Base-by-base conservation (phyloP, 1,139 yeast genomes). In the Pichia sp. region DNA sequence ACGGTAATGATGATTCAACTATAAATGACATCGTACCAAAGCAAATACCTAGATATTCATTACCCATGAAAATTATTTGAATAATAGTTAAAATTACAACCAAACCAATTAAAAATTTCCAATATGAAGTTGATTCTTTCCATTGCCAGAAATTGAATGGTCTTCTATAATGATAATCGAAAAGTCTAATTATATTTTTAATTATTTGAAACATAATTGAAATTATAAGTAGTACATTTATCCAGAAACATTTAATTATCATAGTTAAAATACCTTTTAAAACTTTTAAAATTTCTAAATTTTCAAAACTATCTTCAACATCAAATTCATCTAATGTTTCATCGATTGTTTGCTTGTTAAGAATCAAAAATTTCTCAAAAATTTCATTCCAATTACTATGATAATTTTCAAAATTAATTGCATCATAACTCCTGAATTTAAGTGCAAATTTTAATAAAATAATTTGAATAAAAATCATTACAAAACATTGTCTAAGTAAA, bases 111-210 rank as follows among this genome's bases (percentile, higher is more conserved):
- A 86, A 54, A 55, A 81, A 85, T 50, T 63, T 68, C 95, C 95
- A 84, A 61, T 78, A 86, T 18, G 61, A 63, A 3, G 47, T 54
- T 41, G 77, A 73, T 6, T 76, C 68, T 47, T 72, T 68, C 96
- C 96, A 86, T 60, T 85, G 94, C 96, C 96, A 86, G 54, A 86
- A 84, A 31, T 69, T 62, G 40, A 67, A 70, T 1, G 89, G 81
- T 46, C 95, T 66, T 40, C 68, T 66, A 53, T 77, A 82, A 54
- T 74, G 74, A 23, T 84, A 84, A 57, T 83, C 91, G 58, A 81
- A 83, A 44, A 79, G 69, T 41, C 77, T 68, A 25, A 82, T 53
- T 32, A 64, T 53, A 39, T 71, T 47, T 28, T 47, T 38, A 23
- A 44, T 24, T 3, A 52, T 56, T 42, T 63, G 61, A 22, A 60